Evolutionary conservation across 768 basidiomycete genomes (phyloP), one percentile per base, ranked within the genome.

Genomic region (Galerina marginata): DNA sequence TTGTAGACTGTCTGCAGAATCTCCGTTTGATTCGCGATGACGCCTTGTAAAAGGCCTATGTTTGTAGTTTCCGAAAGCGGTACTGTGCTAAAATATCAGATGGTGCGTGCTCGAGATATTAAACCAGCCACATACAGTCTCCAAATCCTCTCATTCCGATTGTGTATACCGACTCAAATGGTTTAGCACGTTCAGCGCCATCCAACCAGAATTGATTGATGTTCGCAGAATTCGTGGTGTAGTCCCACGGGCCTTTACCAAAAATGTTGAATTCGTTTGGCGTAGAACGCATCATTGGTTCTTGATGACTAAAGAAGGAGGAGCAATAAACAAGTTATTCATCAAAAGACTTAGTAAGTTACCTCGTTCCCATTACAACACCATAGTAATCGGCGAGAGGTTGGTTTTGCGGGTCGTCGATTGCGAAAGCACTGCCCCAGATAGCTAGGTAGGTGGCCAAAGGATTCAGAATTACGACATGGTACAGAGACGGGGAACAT

Each of bases 261-360:
- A 85, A 83, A 10, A 83, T 69, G 59, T 72, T 77, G 79, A 87
- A 91, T 68, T 91, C 88, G 60, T 82, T 80, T 4, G 89, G 88
- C 2, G 85, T 86, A 37, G 87, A 86, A 20, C 89, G 83, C 79
- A 86, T 84, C 86, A 90, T 89, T 9, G 90, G 89, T 66, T 91
- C 89, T 70, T 91, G 84, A 68, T 90, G 87, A 71, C 84, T 84
- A 20, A 37, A 26, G 37, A 36, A 55, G 40, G 16, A 44, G n/a
- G 10, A 37, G 39, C 39, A 40, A 40, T 11, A 37, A 20, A 51
- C 15, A 40, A 12, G 44, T 14, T 29, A 26, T 23, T 25, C 10
- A 29, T 20, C 7, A 48, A 44, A 44, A 14, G 29, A 33, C 29
- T 33, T 33, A 15, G n/a, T 56, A 46, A 44, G 70, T 15, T 38